Conservation (phyloP, 225 moss, liverwort and hornwort genomes). For the Climacium dendroides region DNA sequence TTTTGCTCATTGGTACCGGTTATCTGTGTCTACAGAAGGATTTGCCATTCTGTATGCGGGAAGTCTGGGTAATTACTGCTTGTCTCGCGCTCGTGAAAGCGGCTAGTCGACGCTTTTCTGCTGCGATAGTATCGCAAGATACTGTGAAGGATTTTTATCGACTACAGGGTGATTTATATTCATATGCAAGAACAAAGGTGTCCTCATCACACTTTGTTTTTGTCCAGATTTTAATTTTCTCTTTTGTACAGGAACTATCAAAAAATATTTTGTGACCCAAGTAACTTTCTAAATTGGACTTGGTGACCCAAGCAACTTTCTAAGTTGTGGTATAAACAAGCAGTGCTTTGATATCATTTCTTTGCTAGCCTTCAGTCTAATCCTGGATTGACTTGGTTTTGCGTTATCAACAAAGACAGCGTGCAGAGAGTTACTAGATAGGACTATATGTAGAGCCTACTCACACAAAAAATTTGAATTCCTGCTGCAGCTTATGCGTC, state of each 20-base stretch:
- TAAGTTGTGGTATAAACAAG: background rate
- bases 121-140: constrained; percentile 53
- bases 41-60: constrained; percentile 94
- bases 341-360: background rate
- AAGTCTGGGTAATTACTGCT: constrained; percentile 94
- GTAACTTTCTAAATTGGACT: background rate
- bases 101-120: constrained; percentile 60
- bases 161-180: constrained; percentile 89
- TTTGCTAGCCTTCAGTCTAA: background rate
- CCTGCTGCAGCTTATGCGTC: constrained; percentile 80
- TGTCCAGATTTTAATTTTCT: background rate
- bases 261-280: background rate
- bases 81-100: constrained; percentile 78
- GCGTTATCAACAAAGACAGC: background rate
- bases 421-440: background rate
- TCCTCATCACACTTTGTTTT: background rate
- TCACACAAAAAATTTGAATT: background rate
- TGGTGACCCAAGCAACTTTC: too few species aligned
- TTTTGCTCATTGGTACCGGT: background rate
- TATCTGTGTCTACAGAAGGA: constrained; percentile 34
- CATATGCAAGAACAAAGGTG: constrained; percentile 95
- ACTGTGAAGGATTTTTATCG: constrained; percentile 93
- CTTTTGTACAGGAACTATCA: background rate
- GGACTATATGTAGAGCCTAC: background rate
- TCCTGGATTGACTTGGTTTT: background rate